Conservation (phyloP, 805 yeast species). For the Ogataea pini region DNA sequence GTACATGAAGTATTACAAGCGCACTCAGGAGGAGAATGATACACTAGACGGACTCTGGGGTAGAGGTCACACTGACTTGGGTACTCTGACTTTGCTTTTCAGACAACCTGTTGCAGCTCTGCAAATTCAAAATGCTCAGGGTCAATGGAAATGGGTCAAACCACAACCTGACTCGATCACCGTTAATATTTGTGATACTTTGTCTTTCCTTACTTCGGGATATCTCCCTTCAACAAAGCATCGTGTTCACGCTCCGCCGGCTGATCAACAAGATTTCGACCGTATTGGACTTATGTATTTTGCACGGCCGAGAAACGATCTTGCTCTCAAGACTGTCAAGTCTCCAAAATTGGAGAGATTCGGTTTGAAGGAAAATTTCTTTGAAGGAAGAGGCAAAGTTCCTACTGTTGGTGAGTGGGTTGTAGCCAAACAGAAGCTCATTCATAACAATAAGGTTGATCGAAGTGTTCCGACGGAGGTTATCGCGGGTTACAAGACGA, state of each 20-base stretch:
- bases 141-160: constrained; percentile 38
- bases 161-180: constrained; percentile 37
- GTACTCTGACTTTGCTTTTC: constrained; percentile 37
- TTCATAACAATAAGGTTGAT: constrained; percentile 9
- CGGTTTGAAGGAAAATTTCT: constrained; percentile 32
- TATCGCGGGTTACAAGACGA: constrained; percentile 14
- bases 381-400: constrained; percentile 11
- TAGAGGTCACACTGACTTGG: constrained; percentile 40
- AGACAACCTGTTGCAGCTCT: constrained; percentile 40
- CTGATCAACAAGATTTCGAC: constrained; percentile 32
- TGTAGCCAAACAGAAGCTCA: constrained; percentile 18
- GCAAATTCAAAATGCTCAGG: constrained; percentile 36
- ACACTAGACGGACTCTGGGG: constrained; percentile 37
- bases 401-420: constrained; percentile 21
- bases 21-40: constrained; percentile 32
- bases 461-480: constrained; percentile 10
- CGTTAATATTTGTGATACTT: constrained; percentile 40
- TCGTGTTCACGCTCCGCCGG: constrained; percentile 39
- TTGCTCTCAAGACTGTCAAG: constrained; percentile 33
- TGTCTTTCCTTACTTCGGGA: constrained; percentile 39
- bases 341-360: constrained; percentile 36
- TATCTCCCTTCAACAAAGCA: constrained; percentile 39
- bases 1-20: constrained; percentile 38
- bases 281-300: constrained; percentile 40
- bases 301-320: constrained; percentile 37